A percentile compares a stretch with the other conserved stretches of the same genome.
Evolutionary conservation across 1,139 yeast genomes (phyloP).

Genomic region (Meyerozyma elateridarum): DNA sequence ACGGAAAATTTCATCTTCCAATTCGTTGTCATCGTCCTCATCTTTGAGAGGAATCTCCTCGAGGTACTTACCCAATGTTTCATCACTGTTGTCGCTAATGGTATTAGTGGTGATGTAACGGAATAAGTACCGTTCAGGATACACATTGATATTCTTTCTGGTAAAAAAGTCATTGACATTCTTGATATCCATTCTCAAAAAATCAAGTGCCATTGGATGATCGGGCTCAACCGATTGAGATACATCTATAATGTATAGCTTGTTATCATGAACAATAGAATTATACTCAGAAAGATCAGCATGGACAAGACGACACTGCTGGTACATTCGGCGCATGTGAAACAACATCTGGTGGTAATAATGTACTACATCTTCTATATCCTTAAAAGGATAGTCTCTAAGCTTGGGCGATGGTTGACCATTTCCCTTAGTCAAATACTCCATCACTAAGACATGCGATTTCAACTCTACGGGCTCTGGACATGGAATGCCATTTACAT

Average conservation of each 20-base stretch:
- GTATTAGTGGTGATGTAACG: conserved; percentile 55
- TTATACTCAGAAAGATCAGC: conserved; percentile 97
- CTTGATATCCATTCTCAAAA: conserved; percentile 94
- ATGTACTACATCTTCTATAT: conserved; percentile 57
- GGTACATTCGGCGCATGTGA: conserved; percentile 83
- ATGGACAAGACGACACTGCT: conserved; percentile 85
- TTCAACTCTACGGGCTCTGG: conserved; percentile 89
- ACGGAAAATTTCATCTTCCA: conserved; percentile 80
- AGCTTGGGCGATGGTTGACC: conserved; percentile 87
- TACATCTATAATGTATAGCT: conserved; percentile 87
- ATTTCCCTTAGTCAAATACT: conserved; percentile 71
- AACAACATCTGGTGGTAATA: conserved; percentile 77
- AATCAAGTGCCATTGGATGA: conserved; percentile 95
- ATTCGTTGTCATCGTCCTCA: conserved; percentile 45
- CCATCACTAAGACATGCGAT: conserved; percentile 93
- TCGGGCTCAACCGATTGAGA: conserved; percentile 98
- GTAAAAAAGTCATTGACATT: conserved; percentile 86
- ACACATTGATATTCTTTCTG: conserved; percentile 64
- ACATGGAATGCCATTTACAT: conserved; percentile 76
- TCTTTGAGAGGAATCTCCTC: conserved; percentile 50
- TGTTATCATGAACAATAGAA: conserved; percentile 76
- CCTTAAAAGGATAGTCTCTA: conserved; percentile 69
- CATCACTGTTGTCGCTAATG: conserved; percentile 37
- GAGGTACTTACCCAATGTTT: conserved; percentile 31
- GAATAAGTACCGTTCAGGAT: conserved; percentile 78